Evolutionary conservation across 257 asterid species (phyloP), one percentile per base, ranked within the genome.

Genomic region (Gentiana dahurica): DNA sequence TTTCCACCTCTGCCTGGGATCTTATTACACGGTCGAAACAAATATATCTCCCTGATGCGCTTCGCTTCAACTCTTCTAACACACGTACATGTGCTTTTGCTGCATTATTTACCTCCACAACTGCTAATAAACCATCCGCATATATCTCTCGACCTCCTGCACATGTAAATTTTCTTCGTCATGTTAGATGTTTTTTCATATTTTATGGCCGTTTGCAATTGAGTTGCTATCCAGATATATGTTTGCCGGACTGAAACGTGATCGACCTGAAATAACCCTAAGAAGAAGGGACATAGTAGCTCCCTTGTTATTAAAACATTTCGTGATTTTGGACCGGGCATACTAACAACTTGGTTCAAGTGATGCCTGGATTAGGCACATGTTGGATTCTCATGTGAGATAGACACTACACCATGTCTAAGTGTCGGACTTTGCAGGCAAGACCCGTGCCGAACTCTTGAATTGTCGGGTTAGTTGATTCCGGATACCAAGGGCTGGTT

Each of bases 81-180:
- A 87, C 81, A 0, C 68, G 11, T 10, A 83, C 77, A 8, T 91
- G 97, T 0, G 95, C 95, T 77, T 76, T 70, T 11, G 97, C 95
- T 58, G 88, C 62, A 50, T 57, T 74, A 50, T 74, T 63, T 15
- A 91, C 69, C 58, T 84, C 84, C 0, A 78, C 81, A 0, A 82
- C 71, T 3, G 97, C 97, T 3, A 91, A 71, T 53, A 79, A 36
- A 12, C 98, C 95, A 8, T 78, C 15, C 12, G 61, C 24, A 34
- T 70, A 87, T 94, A 91, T 85, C 59, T 87, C 93, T 61, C 73
- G 72, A 24, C 80, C 86, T 60, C 95, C 81, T 75, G 60, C 0
- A 41, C 24, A 24, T 0, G 24, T 24, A 24, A 24, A 24, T 24
- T 24, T 0, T 24, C 24, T 24, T 24, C 24, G 24, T 24, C 24